phyloP scores from a whole-genome alignment of 202 grass and related monocot genomes.

The Digitaria exilis region DNA sequence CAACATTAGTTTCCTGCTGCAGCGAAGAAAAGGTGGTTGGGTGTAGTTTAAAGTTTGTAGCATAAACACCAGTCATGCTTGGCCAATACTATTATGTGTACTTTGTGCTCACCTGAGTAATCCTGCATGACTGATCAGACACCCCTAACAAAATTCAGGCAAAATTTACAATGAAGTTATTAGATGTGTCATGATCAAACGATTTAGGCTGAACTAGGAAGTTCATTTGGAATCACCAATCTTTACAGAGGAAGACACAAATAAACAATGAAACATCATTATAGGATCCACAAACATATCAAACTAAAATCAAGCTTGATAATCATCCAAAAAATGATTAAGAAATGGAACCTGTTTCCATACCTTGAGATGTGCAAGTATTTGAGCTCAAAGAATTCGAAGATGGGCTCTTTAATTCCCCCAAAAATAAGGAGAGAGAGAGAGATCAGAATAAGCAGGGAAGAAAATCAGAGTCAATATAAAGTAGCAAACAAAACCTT shows the following conservation, averaged over 20 bases:
- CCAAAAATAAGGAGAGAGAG: not conserved
- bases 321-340: not conserved
- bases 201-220: slow-evolving; percentile 15
- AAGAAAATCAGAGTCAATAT: not conserved
- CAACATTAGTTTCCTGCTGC: slow-evolving; percentile 36
- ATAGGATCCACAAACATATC: not conserved
- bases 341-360: not conserved
- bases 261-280: slow-evolving; percentile 5
- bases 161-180: slow-evolving; percentile 5
- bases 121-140: slow-evolving; percentile 8
- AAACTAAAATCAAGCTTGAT: not conserved
- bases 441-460: slow-evolving; percentile 6
- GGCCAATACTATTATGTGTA: not conserved
- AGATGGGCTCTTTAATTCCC: slow-evolving; percentile 26
- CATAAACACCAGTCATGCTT: slow-evolving; percentile 20
- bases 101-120: slow-evolving; percentile 36
- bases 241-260: not conserved
- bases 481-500: not conserved
- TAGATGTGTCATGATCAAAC: slow-evolving; percentile 31
- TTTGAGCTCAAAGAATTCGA: not conserved
- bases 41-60: slow-evolving; percentile 1
- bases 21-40: slow-evolving; percentile 5
- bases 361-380: slow-evolving; percentile 44
- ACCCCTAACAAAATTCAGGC: slow-evolving; percentile 49
- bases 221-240: not conserved